Conservation (phyloP, 768 basidiomycete species). For the Plicaturopsis crispa region DNA sequence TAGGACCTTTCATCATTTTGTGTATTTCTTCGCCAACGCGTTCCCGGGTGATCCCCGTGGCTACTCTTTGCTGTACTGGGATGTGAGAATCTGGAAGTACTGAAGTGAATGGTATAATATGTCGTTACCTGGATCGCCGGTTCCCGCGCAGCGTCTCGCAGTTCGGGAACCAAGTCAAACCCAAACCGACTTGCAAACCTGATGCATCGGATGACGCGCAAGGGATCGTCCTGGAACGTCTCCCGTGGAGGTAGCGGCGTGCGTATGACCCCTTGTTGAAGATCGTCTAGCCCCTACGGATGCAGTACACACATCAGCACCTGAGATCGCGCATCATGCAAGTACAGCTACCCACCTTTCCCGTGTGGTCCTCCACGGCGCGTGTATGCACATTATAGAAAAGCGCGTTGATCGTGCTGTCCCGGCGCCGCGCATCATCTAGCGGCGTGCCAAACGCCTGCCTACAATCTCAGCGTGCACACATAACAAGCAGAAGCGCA, state of each 20-base stretch:
- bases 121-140: slow-evolving; percentile 59
- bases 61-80: too few relatives aligned
- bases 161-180: slow-evolving; percentile 64
- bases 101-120: too few relatives aligned
- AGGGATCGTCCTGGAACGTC: slow-evolving; percentile 91
- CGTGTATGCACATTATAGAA: slow-evolving; percentile 94
- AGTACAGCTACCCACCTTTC: slow-evolving; percentile 60
- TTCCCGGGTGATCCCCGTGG: slow-evolving; percentile 89
- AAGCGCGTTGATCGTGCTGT: slow-evolving; percentile 91
- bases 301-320: slow-evolving; percentile 8
- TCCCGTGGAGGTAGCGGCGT: slow-evolving; percentile 83
- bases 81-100: too few relatives aligned
- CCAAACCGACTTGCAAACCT: slow-evolving; percentile 90
- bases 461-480: not conserved
- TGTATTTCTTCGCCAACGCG: slow-evolving; percentile 86
- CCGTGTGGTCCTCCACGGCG: slow-evolving; percentile 80
- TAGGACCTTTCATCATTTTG: slow-evolving; percentile 85
- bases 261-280: slow-evolving; percentile 69
- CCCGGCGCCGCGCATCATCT: slow-evolving; percentile 85
- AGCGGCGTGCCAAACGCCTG: slow-evolving; percentile 89
- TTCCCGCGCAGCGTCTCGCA: slow-evolving; percentile 56
- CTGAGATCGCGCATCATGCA: too few relatives aligned
- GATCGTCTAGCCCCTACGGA: slow-evolving; percentile 76
- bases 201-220: slow-evolving; percentile 85
- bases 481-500: not conserved